phyloP scores from a whole-genome alignment of 2,329 filamentous ascomycete genomes.

The Alternaria ventricosa region DNA sequence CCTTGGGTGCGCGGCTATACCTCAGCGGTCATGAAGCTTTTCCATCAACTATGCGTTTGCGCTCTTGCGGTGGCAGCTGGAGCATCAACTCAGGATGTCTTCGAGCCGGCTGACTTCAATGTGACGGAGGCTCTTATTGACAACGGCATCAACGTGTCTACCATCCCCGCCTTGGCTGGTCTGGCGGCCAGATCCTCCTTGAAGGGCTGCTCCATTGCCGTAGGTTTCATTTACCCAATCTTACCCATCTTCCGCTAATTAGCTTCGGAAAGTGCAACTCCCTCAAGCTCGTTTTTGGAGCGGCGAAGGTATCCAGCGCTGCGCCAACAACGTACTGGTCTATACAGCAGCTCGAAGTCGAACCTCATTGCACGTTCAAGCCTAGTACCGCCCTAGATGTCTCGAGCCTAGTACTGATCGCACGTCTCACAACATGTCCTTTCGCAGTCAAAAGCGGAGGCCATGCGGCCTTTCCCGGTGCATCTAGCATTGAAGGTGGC shows the following conservation, averaged over 20 bases:
- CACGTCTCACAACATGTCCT: conserved; percentile 34
- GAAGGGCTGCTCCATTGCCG: conserved; percentile 24
- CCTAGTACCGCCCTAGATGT: conserved; percentile 16
- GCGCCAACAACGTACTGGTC: conserved; percentile 17
- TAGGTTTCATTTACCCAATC: conserved; percentile 7
- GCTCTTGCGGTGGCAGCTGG: background rate
- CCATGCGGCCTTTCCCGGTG: conserved; percentile 49
- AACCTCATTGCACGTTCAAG: conserved; percentile 22
- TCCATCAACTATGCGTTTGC: background rate
- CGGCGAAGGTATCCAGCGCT: conserved; percentile 12
- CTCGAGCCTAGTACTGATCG: conserved; percentile 18
- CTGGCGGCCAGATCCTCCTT: background rate
- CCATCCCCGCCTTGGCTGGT: conserved; percentile 14
- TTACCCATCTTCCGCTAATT: background rate
- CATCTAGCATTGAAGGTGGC: conserved; percentile 51
- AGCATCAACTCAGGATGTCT: conserved; percentile 4
- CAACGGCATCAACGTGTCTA: conserved; percentile 25
- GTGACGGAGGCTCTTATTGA: conserved; percentile 26
- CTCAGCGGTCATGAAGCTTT: background rate
- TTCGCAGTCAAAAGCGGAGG: conserved; percentile 56
- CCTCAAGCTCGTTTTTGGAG: conserved; percentile 25
- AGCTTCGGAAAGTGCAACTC: conserved; percentile 24
- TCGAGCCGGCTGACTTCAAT: conserved; percentile 26
- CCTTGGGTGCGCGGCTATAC: background rate
- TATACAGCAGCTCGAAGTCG: conserved; percentile 17